Evolutionary conservation across 192 early-diverging fungal species (phyloP).

Genomic region (Coemansia sp.): DNA sequence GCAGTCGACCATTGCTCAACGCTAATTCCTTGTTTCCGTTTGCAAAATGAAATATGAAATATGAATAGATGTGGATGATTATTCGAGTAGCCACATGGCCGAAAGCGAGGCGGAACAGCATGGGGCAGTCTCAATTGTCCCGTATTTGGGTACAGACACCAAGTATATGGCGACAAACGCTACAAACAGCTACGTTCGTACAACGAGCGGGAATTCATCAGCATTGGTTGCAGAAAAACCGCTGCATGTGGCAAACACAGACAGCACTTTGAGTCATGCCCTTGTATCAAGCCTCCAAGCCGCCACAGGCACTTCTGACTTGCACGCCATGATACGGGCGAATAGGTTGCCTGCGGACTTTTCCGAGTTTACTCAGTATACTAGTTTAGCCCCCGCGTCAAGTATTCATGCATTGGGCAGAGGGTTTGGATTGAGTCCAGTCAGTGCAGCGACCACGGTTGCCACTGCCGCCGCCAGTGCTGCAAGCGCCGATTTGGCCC

Average conservation of each 20-base stretch:
- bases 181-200: background rate
- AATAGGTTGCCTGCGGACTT: constrained; percentile 19
- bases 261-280: constrained; percentile 27
- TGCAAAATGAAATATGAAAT: background rate
- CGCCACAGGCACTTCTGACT: constrained; percentile 50
- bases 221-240: constrained; percentile 8
- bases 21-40: background rate
- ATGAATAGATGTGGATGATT: constrained; percentile 1
- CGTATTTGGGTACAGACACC: background rate
- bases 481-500: constrained; percentile 33
- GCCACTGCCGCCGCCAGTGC: constrained; percentile 36
- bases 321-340: constrained; percentile 38
- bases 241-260: constrained; percentile 22
- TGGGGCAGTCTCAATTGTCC: background rate
- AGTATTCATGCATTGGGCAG: constrained; percentile 19
- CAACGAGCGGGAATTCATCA: background rate
- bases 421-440: constrained; percentile 13
- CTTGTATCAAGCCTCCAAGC: constrained; percentile 47
- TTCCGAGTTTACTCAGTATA: background rate
- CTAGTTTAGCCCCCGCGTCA: background rate
- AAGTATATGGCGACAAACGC: background rate
- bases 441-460: constrained; percentile 35
- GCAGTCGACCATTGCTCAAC: background rate
- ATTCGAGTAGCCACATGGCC: background rate
- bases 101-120: constrained; percentile 10